Conservation (phyloP, 768 basidiomycete species). For the Phylloporus sp. region DNA sequence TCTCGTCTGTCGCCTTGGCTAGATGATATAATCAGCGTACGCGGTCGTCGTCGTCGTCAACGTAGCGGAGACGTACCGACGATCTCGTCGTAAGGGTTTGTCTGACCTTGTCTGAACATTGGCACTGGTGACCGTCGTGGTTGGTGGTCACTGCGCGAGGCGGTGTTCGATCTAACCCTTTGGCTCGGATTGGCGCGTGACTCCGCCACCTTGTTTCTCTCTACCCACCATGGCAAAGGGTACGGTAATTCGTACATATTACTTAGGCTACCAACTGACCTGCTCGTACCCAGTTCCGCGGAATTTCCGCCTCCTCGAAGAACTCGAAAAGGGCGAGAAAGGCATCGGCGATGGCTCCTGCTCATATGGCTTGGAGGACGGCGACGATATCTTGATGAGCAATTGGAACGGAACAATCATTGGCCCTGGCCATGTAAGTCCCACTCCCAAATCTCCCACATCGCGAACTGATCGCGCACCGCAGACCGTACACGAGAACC, state of each 20-base stretch:
- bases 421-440: slow-evolving; percentile 90
- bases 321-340: slow-evolving; percentile 99
- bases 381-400: slow-evolving; percentile 96
- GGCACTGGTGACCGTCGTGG: slow-evolving; percentile 5
- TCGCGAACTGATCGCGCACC: slow-evolving; percentile 12
- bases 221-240: slow-evolving; percentile 47
- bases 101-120: slow-evolving; percentile 69
- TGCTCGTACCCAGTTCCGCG: slow-evolving; percentile 78
- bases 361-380: slow-evolving; percentile 93
- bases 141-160: slow-evolving; percentile 26
- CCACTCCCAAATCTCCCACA: not conserved
- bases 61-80: slow-evolving; percentile 58
- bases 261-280: too few species aligned
- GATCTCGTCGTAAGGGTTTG: slow-evolving; percentile 85
- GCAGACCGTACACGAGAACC: slow-evolving; percentile 96
- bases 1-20: slow-evolving; percentile 98
- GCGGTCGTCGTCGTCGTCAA: slow-evolving; percentile 1
- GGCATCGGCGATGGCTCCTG: slow-evolving; percentile 98
- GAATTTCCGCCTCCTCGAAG: slow-evolving; percentile 94
- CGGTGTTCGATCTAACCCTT: slow-evolving; percentile 23
- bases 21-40: slow-evolving; percentile 9
- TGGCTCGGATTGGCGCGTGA: slow-evolving; percentile 13
- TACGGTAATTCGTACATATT: too few species aligned
- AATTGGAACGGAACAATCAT: slow-evolving; percentile 99
- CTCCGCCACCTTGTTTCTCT: slow-evolving; percentile 10